phyloP scores from a whole-genome alignment of 2,329 filamentous ascomycete genomes.

The Clarireedia paspali region DNA sequence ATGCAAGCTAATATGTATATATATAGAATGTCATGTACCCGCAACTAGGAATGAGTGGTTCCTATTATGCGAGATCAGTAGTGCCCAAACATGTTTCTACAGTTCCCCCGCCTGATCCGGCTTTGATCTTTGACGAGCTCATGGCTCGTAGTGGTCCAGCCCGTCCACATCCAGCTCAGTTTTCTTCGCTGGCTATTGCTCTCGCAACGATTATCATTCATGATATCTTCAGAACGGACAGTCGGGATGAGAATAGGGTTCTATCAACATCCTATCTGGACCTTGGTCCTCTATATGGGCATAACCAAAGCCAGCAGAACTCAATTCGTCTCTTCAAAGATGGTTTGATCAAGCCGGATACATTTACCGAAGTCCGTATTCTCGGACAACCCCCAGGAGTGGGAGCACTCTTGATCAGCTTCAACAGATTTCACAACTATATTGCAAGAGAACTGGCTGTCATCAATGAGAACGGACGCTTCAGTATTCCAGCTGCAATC shows the following conservation, averaged over 20 bases:
- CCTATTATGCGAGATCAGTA: slow-evolving; percentile 58
- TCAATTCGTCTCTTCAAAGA: slow-evolving; percentile 50
- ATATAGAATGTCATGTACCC: slow-evolving; percentile 56
- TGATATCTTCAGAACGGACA: slow-evolving; percentile 34
- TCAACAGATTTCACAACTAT: too few species aligned
- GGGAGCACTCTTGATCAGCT: too few species aligned
- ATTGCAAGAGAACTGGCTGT: too few species aligned
- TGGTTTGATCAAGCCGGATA: slow-evolving; percentile 56
- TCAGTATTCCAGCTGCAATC: too few species aligned
- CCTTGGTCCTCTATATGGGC: slow-evolving; percentile 36
- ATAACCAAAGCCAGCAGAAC: slow-evolving; percentile 24
- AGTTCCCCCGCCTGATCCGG: slow-evolving; percentile 58
- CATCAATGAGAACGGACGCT: too few species aligned
- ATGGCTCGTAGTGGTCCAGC: slow-evolving; percentile 10
- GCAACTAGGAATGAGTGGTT: slow-evolving; percentile 58
- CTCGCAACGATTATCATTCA: slow-evolving; percentile 45
- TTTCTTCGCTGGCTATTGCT: slow-evolving; percentile 40
- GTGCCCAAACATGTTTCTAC: slow-evolving; percentile 55
- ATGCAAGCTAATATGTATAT: too few species aligned
- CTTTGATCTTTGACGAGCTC: slow-evolving; percentile 47
- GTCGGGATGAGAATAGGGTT: slow-evolving; percentile 15
- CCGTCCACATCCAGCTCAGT: slow-evolving; percentile 32
- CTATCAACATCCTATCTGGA: slow-evolving; percentile 28
- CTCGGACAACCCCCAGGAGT: too few species aligned
- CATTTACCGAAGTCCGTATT: too few species aligned